Conservation (phyloP, 192 early-diverging fungal genomes). For the Podila epicladia region DNA sequence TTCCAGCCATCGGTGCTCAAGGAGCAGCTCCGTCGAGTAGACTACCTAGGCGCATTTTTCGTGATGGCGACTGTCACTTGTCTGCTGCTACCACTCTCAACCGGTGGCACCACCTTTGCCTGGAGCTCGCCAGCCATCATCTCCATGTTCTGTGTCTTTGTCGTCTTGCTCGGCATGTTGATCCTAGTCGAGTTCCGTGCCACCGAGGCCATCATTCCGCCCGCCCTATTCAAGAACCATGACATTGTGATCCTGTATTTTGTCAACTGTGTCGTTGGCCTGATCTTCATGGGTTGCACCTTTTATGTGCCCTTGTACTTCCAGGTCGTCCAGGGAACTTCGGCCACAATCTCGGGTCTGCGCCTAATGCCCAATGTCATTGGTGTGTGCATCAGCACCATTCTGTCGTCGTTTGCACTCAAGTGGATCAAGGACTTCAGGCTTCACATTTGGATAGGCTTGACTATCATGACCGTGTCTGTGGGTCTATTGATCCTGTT, state of each 20-base stretch:
- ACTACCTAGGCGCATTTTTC: too few relatives aligned
- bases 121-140: too few relatives aligned
- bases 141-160: slow-evolving; percentile 49
- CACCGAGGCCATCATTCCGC: slow-evolving; percentile 75
- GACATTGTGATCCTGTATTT: slow-evolving; percentile 64
- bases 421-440: slow-evolving; percentile 61
- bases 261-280: slow-evolving; percentile 64
- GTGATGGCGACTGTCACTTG: too few relatives aligned
- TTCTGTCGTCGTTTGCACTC: slow-evolving; percentile 59
- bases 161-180: slow-evolving; percentile 56
- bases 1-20: too few relatives aligned
- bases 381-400: slow-evolving; percentile 70
- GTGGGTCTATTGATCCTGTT: slow-evolving; percentile 73
- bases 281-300: slow-evolving; percentile 64
- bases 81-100: too few relatives aligned
- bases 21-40: too few relatives aligned
- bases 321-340: slow-evolving; percentile 77
- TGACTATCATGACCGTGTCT: slow-evolving; percentile 68
- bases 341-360: slow-evolving; percentile 63
- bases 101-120: too few relatives aligned
- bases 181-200: slow-evolving; percentile 69
- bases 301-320: slow-evolving; percentile 85
- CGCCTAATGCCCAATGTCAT: slow-evolving; percentile 76
- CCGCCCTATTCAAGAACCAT: slow-evolving; percentile 68
- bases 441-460: slow-evolving; percentile 67